Evolutionary conservation across 1,284 basidiomycete species (phyloP).

Genomic region (Malassezia japonica): DNA sequence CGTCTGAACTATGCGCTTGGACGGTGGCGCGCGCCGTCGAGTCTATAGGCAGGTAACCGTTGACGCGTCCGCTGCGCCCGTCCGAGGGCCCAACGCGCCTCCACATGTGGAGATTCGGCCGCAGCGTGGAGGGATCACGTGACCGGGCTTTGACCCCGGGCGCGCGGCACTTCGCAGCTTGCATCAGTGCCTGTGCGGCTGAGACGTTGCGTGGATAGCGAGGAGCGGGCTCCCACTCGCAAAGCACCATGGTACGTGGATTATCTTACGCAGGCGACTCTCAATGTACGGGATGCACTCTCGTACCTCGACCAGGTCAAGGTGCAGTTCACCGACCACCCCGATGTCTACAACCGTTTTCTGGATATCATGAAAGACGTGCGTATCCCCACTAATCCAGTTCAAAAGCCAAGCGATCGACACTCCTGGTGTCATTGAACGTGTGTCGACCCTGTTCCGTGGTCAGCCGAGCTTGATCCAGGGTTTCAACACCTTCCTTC

Average conservation of each 20-base stretch:
- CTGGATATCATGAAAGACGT: constrained; percentile 96
- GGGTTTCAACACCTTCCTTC: constrained; percentile 98
- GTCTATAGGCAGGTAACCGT: constrained; percentile 2
- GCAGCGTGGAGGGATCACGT: constrained; percentile 8
- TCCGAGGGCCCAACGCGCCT: neutral
- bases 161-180: no score
- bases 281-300: constrained; percentile 70
- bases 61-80: no score
- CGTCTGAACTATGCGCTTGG: constrained; percentile 71
- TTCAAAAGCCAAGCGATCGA: constrained; percentile 59
- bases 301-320: constrained; percentile 95
- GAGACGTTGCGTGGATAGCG: no score
- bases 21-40: constrained; percentile 48
- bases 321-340: constrained; percentile 71
- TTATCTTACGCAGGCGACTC: constrained; percentile 29
- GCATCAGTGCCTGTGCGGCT: no score
- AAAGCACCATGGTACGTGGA: constrained; percentile 7
- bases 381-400: constrained; percentile 23
- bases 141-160: neutral
- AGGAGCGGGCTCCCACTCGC: neutral
- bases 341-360: constrained; percentile 94
- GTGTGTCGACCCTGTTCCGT: constrained; percentile 87
- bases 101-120: no score
- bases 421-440: constrained; percentile 94
- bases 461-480: constrained; percentile 88